Conservation (phyloP, 2,329 filamentous ascomycete genomes). For the Geosmithia putterillii region DNA sequence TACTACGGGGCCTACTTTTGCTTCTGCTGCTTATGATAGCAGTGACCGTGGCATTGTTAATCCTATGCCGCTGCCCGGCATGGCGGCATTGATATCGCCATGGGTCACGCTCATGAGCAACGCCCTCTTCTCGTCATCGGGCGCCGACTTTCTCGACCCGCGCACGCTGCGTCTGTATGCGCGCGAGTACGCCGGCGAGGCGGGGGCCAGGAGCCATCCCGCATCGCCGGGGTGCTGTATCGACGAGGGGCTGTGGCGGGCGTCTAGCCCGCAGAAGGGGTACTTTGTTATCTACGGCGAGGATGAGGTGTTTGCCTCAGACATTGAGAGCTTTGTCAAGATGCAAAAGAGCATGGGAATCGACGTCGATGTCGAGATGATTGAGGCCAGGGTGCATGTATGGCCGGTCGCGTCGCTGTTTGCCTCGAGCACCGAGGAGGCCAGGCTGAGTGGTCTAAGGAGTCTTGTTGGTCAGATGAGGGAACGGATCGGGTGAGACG, state of each 20-base stretch:
- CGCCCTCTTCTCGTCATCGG: constrained; percentile 49
- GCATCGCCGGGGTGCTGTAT: constrained; percentile 59
- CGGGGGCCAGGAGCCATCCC: constrained; percentile 18
- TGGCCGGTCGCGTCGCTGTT: constrained; percentile 67
- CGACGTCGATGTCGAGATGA: constrained; percentile 43
- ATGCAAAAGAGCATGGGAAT: constrained; percentile 40
- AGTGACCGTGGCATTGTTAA: constrained; percentile 1
- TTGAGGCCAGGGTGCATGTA: constrained; percentile 60
- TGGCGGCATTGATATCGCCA: constrained; percentile 67
- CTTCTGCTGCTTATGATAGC: not conserved
- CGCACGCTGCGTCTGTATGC: constrained; percentile 58
- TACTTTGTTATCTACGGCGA: constrained; percentile 61
- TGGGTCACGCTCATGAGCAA: constrained; percentile 65
- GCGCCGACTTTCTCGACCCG: constrained; percentile 63
- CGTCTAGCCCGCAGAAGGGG: constrained; percentile 52
- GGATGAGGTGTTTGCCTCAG: constrained; percentile 66
- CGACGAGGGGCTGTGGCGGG: constrained; percentile 52
- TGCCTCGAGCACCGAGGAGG: constrained; percentile 32
- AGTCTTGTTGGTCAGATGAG: constrained; percentile 25
- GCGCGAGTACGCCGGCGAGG: constrained; percentile 46
- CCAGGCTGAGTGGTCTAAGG: constrained; percentile 39
- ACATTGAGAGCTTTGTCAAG: constrained; percentile 49
- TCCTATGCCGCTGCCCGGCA: constrained; percentile 20
- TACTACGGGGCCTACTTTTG: too few species aligned
- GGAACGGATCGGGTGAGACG: constrained; percentile 10